phyloP scores from a whole-genome alignment of 2,329 filamentous ascomycete genomes.

The Fusarium irregulare region DNA sequence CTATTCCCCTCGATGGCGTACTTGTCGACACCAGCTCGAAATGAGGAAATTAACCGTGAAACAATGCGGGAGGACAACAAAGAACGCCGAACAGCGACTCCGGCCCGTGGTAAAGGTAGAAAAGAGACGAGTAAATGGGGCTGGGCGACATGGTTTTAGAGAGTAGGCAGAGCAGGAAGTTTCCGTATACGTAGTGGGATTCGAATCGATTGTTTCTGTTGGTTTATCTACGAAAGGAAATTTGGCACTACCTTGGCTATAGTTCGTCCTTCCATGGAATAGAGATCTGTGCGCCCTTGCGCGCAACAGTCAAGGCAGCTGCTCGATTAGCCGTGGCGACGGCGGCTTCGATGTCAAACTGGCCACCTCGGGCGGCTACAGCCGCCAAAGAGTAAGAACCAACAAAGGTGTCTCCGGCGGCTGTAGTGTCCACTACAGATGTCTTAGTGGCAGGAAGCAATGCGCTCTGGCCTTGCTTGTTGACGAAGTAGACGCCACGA shows the following conservation, averaged over 20 bases:
- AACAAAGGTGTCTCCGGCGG: conserved; percentile 93
- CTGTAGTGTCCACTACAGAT: conserved; percentile 89
- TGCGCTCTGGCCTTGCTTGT: conserved; percentile 54
- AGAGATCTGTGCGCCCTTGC: conserved; percentile 57
- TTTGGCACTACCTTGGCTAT: conserved; percentile 40
- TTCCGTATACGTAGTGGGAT: conserved; percentile 9
- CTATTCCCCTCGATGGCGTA: conserved; percentile 34
- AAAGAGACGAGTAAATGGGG: conserved; percentile 46
- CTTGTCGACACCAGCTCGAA: conserved; percentile 21
- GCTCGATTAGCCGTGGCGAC: conserved; percentile 63
- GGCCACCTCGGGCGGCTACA: conserved; percentile 58
- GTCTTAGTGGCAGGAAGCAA: conserved; percentile 75
- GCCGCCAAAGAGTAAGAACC: conserved; percentile 84
- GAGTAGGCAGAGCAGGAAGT: conserved; percentile 19
- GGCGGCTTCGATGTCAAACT: conserved; percentile 68
- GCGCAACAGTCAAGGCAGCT: conserved; percentile 56
- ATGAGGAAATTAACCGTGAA: conserved; percentile 17
- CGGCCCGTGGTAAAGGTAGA: conserved; percentile 31
- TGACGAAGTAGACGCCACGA: conserved; percentile 78
- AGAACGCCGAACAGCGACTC: conserved; percentile 1
- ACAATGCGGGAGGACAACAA: conserved; percentile 18
- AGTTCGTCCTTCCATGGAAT: conserved; percentile 60
- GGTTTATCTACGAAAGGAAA: conserved; percentile 29
- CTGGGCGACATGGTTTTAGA: conserved; percentile 49
- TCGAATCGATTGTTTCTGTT: conserved; percentile 30